phyloP scores from a whole-genome alignment of 352 stramenopile species.

The Globisporangium canariense region DNA sequence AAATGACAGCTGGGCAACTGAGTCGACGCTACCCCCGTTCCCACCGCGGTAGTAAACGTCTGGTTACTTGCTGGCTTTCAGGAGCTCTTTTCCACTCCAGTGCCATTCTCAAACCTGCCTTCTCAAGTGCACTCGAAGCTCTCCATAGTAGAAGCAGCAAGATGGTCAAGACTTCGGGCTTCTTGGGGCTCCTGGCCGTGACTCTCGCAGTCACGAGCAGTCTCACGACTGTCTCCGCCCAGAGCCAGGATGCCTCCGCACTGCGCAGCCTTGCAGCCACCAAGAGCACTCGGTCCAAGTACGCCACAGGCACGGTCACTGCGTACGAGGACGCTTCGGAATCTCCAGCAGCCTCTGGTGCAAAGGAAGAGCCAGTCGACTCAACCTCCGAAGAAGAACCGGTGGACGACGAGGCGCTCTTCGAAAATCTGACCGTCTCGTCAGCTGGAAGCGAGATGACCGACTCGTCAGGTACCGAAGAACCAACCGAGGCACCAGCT shows the following conservation, averaged over 20 bases:
- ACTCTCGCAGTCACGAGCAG: constrained; percentile 5
- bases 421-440: too few relatives aligned
- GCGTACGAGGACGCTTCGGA: not conserved
- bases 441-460: not conserved
- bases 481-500: too few relatives aligned
- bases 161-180: constrained; percentile 9
- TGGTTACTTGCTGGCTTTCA: too few relatives aligned
- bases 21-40: too few relatives aligned
- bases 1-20: too few relatives aligned
- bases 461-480: too few relatives aligned
- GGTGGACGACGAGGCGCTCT: too few relatives aligned
- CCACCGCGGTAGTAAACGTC: too few relatives aligned
- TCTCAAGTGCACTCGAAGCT: not conserved
- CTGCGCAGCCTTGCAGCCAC: not conserved
- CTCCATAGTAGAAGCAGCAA: not conserved
- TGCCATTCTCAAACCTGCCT: constrained; percentile 1
- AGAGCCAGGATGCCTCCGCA: not conserved
- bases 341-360: too few relatives aligned
- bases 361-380: too few relatives aligned
- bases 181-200: constrained; percentile 3
- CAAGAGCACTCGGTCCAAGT: not conserved
- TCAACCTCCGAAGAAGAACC: too few relatives aligned
- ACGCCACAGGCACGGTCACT: constrained; percentile 1
- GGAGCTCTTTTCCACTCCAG: too few relatives aligned
- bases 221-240: not conserved